Evolutionary conservation across 345 rosid species (phyloP).

Genomic region (Pelargonium nanum): DNA sequence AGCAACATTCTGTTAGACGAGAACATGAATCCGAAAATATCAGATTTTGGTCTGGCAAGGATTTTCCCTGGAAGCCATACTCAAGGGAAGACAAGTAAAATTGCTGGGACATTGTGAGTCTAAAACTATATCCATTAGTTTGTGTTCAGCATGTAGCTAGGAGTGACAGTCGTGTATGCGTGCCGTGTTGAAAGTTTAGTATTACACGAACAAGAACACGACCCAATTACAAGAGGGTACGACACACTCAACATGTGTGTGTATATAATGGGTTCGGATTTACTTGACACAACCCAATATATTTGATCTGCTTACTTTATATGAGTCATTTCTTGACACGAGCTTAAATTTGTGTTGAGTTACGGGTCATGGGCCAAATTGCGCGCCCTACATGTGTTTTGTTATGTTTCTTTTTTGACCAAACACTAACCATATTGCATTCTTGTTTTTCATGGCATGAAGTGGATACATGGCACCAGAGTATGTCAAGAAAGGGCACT

Average conservation of each 20-base stretch:
- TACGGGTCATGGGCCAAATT: background rate
- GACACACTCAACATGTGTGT: no score
- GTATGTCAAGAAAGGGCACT: constrained; percentile 20
- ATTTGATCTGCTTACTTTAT: no score
- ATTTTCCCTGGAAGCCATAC: constrained; percentile 19
- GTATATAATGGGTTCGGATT: background rate
- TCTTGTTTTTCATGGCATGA: constrained; percentile 1
- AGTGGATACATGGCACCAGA: constrained; percentile 55
- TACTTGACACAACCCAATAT: background rate
- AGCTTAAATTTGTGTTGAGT: background rate
- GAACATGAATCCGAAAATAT: constrained; percentile 23
- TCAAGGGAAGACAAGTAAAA: constrained; percentile 15
- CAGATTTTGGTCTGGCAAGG: constrained; percentile 27
- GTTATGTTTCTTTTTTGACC: background rate
- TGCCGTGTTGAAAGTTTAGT: no score
- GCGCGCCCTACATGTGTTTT: background rate
- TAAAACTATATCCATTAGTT: background rate
- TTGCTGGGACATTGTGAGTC: constrained; percentile 31
- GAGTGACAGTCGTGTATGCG: no score
- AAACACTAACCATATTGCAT: no score
- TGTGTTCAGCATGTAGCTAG: no score
- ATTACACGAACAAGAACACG: no score
- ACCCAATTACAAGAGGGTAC: no score
- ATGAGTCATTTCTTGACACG: no score
- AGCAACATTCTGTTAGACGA: constrained; percentile 21